phyloP scores from a whole-genome alignment of 2,329 filamentous ascomycete genomes.

The Botrytis fragariae region DNA sequence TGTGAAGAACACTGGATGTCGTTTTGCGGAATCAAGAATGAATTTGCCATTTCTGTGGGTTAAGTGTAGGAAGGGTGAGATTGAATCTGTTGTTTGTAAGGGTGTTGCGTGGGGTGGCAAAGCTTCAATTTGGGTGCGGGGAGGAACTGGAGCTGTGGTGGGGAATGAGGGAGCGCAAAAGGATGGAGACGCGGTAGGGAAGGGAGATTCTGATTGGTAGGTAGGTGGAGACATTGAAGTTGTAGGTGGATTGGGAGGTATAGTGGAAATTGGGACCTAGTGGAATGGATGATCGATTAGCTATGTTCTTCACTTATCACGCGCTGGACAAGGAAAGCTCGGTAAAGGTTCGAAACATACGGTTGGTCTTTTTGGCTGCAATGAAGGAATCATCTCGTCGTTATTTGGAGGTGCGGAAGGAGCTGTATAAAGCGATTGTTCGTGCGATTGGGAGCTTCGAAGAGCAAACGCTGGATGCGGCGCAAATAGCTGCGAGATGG shows the following conservation, averaged over 20 bases:
- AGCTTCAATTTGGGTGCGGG: conserved; percentile 48
- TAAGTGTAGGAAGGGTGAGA: conserved; percentile 28
- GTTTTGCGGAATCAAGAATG: conserved; percentile 50
- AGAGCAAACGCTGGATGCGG: conserved; percentile 22
- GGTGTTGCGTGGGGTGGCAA: conserved; percentile 42
- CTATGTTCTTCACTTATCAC: background rate
- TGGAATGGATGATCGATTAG: background rate
- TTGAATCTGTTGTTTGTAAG: background rate
- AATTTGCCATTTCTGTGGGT: conserved; percentile 13
- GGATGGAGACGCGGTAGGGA: conserved; percentile 6
- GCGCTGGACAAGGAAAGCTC: background rate
- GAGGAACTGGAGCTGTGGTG: conserved; percentile 5
- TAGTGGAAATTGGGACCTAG: conserved; percentile 2
- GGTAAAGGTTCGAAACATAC: conserved; percentile 15
- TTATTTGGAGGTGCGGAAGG: background rate
- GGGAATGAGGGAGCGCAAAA: background rate
- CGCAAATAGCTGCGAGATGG: conserved; percentile 28
- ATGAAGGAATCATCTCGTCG: conserved; percentile 1
- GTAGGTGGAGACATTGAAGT: background rate
- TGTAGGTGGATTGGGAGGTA: conserved; percentile 11
- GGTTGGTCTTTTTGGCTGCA: conserved; percentile 26
- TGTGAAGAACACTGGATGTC: conserved; percentile 77
- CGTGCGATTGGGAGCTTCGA: background rate
- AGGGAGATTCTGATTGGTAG: conserved; percentile 1
- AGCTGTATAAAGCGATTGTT: background rate